Percentiles rank a stretch among this genome's conserved stretches.
These are phyloP conservation scores for Linum trigynum DNA, from an alignment of 345 rosid species.

Conservation along the genomic window DNA sequence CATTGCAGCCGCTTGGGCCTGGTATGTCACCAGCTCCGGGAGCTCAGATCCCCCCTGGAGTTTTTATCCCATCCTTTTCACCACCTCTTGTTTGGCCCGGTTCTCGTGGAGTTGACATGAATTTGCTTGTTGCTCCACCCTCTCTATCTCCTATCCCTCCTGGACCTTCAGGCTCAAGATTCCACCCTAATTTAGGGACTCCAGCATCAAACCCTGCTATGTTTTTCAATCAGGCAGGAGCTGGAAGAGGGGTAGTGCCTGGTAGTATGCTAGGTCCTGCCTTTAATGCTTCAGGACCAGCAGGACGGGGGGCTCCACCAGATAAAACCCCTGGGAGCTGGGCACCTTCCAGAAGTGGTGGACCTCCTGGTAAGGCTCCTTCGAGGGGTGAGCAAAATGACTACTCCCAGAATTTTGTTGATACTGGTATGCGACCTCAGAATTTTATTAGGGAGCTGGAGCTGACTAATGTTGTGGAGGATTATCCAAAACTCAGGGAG, in stretches of 20 bases:
- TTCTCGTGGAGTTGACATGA: constrained; percentile 84
- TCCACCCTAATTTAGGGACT: constrained; percentile 60
- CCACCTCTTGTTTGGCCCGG: constrained; percentile 88
- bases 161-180: constrained; percentile 72
- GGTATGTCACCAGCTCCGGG: constrained; percentile 82
- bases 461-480: constrained; percentile 94
- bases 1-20: constrained; percentile 72
- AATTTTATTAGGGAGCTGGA: constrained; percentile 94
- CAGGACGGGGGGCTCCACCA: constrained; percentile 56
- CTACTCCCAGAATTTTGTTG: constrained; percentile 98
- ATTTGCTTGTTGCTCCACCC: constrained; percentile 74
- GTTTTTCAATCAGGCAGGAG: constrained; percentile 71
- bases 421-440: constrained; percentile 98
- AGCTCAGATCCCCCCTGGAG: constrained; percentile 62
- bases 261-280: constrained; percentile 45
- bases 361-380: constrained; percentile 87
- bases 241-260: constrained; percentile 69
- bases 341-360: constrained; percentile 44
- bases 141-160: constrained; percentile 76
- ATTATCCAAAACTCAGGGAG: constrained; percentile 95
- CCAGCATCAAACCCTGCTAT: constrained; percentile 52
- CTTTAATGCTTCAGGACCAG: constrained; percentile 54
- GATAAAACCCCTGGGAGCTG: constrained; percentile 71
- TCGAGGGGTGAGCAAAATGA: constrained; percentile 99
- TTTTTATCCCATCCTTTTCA: constrained; percentile 65